Conservation (phyloP, 2,329 filamentous ascomycete species). For the Hypoxylon sp. region DNA sequence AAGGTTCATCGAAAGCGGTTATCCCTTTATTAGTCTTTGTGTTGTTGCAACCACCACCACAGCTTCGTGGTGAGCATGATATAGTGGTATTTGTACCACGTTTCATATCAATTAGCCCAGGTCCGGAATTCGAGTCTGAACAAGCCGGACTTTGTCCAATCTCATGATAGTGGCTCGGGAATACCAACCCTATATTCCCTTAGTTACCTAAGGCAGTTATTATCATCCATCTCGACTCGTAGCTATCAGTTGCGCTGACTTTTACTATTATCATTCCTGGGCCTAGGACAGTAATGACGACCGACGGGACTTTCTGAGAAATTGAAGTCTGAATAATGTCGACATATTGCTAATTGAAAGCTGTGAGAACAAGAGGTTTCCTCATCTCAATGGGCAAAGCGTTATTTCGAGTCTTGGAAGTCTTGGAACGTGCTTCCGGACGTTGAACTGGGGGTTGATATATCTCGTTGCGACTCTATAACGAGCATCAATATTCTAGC, state of each 20-base stretch:
- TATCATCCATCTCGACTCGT: not conserved
- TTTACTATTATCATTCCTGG: conserved; percentile 10
- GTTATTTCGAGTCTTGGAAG: conserved; percentile 2
- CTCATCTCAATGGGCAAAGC: conserved; percentile 11
- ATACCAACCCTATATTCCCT: conserved; percentile 9
- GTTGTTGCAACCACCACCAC: conserved; percentile 33
- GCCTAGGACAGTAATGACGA: not conserved
- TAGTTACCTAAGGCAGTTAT: conserved; percentile 13
- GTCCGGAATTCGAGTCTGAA: conserved; percentile 25
- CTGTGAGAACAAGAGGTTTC: conserved; percentile 7
- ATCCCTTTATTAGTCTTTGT: conserved; percentile 11
- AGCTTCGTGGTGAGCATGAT: conserved; percentile 14
- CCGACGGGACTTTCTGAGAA: not conserved
- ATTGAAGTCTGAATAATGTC: not conserved
- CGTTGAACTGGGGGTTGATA: conserved; percentile 18
- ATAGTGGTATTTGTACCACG: conserved; percentile 32
- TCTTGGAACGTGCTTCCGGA: conserved; percentile 6
- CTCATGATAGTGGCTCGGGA: conserved; percentile 18
- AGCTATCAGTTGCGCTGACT: conserved; percentile 5
- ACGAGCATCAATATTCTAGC: conserved; percentile 9
- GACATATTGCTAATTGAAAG: not conserved
- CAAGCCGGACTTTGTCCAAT: conserved; percentile 26
- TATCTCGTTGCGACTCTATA: conserved; percentile 17
- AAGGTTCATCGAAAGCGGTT: conserved; percentile 22
- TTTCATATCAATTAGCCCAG: conserved; percentile 35